These are phyloP conservation scores for Ophiosphaerella narmari DNA, from an alignment of 2,329 filamentous ascomycete genomes.

Conservation along the genomic window DNA sequence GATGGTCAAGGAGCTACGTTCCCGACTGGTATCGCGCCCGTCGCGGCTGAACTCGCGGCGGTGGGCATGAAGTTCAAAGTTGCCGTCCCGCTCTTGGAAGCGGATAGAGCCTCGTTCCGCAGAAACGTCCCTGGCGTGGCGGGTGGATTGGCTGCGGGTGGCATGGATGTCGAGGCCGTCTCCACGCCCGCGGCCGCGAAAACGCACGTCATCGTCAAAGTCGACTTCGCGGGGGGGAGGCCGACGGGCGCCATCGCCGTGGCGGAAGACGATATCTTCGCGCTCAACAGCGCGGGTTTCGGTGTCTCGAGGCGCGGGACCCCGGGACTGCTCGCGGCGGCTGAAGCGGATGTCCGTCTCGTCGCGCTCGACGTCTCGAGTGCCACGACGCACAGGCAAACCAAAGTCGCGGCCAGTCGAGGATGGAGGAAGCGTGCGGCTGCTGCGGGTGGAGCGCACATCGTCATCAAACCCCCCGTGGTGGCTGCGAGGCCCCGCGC, in stretches of 20 bases:
- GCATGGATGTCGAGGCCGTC: constrained; percentile 41
- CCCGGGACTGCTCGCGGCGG: constrained; percentile 42
- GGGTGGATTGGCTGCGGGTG: constrained; percentile 27
- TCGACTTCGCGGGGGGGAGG: constrained; percentile 43
- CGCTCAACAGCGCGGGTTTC: constrained; percentile 42
- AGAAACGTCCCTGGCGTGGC: constrained; percentile 28
- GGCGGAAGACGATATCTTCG: constrained; percentile 51
- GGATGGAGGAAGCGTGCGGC: constrained; percentile 34
- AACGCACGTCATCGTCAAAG: constrained; percentile 54
- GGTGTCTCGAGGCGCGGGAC: constrained; percentile 23
- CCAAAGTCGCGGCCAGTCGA: constrained; percentile 38
- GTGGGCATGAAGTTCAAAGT: constrained; percentile 47
- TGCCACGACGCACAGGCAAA: constrained; percentile 35
- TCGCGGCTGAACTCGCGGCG: constrained; percentile 42
- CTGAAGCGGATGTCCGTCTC: constrained; percentile 44
- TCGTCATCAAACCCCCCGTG: constrained; percentile 48
- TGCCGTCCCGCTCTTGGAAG: constrained; percentile 43
- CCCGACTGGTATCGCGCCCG: constrained; percentile 39
- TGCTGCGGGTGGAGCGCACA: constrained; percentile 40
- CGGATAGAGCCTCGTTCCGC: constrained; percentile 35
- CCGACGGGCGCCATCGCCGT: constrained; percentile 46
- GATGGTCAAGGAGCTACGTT: constrained; percentile 43
- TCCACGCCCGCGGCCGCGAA: constrained; percentile 46
- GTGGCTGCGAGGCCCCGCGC: constrained; percentile 34
- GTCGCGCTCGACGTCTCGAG: constrained; percentile 38